Evolutionary conservation across 768 basidiomycete genomes (phyloP).

Genomic region (Ramaria rubella): DNA sequence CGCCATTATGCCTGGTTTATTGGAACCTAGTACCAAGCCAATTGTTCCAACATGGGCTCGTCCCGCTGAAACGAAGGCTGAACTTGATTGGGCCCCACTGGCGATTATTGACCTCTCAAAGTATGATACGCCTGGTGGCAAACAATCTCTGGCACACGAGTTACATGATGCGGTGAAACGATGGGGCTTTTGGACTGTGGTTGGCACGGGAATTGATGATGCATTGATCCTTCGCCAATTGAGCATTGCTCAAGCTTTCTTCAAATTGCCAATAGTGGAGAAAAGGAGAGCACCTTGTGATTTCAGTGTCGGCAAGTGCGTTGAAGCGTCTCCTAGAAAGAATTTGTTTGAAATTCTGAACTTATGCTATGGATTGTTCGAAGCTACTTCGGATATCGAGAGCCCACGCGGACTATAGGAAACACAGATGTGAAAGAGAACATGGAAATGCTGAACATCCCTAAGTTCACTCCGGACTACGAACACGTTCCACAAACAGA

Average conservation of each 20-base stretch:
- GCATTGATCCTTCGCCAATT: slow-evolving; percentile 32
- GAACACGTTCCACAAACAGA: slow-evolving; percentile 20
- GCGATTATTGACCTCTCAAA: slow-evolving; percentile 18
- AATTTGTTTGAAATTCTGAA: not conserved
- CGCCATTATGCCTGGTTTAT: not conserved
- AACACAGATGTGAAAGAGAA: slow-evolving; percentile 33
- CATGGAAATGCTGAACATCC: slow-evolving; percentile 33
- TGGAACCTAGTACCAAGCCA: not conserved
- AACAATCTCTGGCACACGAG: slow-evolving; percentile 18
- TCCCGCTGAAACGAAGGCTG: slow-evolving; percentile 19
- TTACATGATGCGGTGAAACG: slow-evolving; percentile 9
- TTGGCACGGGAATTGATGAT: slow-evolving; percentile 33
- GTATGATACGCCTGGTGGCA: slow-evolving; percentile 16
- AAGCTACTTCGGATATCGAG: slow-evolving; percentile 32
- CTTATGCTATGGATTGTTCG: not conserved
- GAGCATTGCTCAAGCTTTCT: slow-evolving; percentile 32
- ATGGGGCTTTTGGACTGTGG: slow-evolving; percentile 21
- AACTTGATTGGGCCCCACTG: slow-evolving; percentile 29
- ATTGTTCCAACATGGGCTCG: slow-evolving; percentile 13
- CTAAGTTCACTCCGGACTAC: slow-evolving; percentile 28
- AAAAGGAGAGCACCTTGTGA: slow-evolving; percentile 28
- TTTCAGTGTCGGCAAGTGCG: slow-evolving; percentile 28
- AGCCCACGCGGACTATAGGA: slow-evolving; percentile 29
- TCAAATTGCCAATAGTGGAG: slow-evolving; percentile 30
- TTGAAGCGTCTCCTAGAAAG: not conserved